These are phyloP conservation scores for Ochetophila trinervis DNA, from an alignment of 306 rosid genomes.

Conservation along the genomic window DNA sequence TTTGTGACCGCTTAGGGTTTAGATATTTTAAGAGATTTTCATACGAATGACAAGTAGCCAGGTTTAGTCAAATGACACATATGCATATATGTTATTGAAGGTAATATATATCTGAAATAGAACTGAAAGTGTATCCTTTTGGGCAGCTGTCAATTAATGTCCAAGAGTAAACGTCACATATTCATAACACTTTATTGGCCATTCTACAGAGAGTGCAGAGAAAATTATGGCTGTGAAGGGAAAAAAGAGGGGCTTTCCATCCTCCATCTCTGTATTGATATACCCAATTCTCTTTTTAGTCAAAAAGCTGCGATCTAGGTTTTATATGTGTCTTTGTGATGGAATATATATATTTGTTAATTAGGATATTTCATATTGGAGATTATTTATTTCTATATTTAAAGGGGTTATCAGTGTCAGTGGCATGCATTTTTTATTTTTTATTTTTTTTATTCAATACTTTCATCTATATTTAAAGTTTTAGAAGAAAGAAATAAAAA, in stretches of 20 bases:
- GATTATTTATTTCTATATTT: no score
- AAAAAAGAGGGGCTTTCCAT: background rate
- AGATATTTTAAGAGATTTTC: background rate
- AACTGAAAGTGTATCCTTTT: slow-evolving; percentile 12
- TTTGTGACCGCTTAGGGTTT: background rate
- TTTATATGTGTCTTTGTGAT: background rate
- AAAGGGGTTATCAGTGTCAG: no score
- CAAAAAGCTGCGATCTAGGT: background rate
- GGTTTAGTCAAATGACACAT: slow-evolving; percentile 31
- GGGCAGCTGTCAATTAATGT: slow-evolving; percentile 13
- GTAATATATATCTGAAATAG: background rate
- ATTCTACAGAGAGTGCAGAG: background rate
- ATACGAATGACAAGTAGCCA: slow-evolving; percentile 27
- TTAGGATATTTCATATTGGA: no score
- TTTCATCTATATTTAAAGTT: no score
- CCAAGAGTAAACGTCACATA: background rate
- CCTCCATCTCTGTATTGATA: no score
- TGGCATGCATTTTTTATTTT: no score
- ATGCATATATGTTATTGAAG: slow-evolving; percentile 8
- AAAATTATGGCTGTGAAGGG: background rate
- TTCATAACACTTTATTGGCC: background rate
- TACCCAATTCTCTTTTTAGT: background rate
- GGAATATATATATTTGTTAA: background rate
- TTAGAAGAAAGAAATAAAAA: no score
- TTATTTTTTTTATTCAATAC: no score